Percentiles rank a stretch among this genome's conserved stretches.
These are phyloP conservation scores for Astrothelium subdiscretum DNA, from an alignment of 495 filamentous ascomycete species.

Conservation along the genomic window DNA sequence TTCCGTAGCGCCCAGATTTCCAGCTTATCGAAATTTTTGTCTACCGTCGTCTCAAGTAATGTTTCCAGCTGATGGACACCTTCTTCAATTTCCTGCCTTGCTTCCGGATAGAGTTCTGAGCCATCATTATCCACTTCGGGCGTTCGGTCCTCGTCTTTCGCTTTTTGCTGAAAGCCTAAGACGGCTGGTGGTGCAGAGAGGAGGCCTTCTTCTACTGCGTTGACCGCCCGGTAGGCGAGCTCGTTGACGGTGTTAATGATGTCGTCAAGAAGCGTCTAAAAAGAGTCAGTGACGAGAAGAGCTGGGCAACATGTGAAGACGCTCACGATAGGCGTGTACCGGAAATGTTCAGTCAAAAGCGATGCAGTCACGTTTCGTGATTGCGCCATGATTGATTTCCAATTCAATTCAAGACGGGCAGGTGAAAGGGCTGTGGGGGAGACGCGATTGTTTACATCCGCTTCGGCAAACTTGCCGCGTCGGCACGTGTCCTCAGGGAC, in stretches of 20 bases:
- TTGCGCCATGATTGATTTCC: conserved; percentile 31
- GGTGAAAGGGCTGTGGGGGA: not conserved
- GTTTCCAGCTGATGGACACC: conserved; percentile 90
- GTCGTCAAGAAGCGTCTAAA: conserved; percentile 83
- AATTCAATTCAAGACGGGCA: not conserved
- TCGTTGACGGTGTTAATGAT: conserved; percentile 94
- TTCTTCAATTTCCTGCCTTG: conserved; percentile 71
- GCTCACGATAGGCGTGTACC: conserved; percentile 82
- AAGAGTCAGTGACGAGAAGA: conserved; percentile 14
- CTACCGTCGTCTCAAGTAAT: conserved; percentile 69
- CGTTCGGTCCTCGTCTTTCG: conserved; percentile 25
- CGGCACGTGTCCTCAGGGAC: not conserved
- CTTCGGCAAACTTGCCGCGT: not conserved
- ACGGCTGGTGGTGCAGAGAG: conserved; percentile 54
- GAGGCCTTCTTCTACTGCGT: conserved; percentile 70
- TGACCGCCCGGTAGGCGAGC: conserved; percentile 72
- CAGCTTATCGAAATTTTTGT: conserved; percentile 68
- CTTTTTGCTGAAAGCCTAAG: conserved; percentile 54
- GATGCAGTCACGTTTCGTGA: conserved; percentile 45
- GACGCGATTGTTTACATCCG: not conserved
- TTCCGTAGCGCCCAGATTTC: conserved; percentile 82
- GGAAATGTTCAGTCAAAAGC: conserved; percentile 89
- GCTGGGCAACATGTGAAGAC: not conserved
- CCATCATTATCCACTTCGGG: conserved; percentile 45
- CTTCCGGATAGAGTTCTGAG: conserved; percentile 30